phyloP scores from a whole-genome alignment of 2,329 filamentous ascomycete genomes.

The Cyphellophora europaea region DNA sequence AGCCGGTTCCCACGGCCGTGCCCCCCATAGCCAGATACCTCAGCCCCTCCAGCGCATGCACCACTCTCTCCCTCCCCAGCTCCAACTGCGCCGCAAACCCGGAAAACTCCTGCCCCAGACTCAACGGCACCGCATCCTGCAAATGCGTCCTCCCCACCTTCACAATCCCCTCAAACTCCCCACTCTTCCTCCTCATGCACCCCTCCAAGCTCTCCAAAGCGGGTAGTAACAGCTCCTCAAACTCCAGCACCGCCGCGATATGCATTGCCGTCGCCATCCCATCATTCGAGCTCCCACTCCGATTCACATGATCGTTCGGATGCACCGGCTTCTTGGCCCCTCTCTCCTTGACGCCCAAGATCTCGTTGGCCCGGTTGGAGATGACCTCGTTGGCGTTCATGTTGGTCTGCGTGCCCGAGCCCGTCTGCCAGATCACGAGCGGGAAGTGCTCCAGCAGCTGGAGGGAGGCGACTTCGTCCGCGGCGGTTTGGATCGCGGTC shows the following conservation, averaged over 20 bases:
- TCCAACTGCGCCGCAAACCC: conserved; percentile 83
- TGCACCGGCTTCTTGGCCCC: conserved; percentile 86
- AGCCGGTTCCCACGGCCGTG: conserved; percentile 78
- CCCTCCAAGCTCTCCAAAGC: conserved; percentile 63
- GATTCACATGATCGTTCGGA: conserved; percentile 91
- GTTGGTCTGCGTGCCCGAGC: conserved; percentile 89
- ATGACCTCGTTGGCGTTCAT: conserved; percentile 97
- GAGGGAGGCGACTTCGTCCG: conserved; percentile 70
- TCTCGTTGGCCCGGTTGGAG: conserved; percentile 86
- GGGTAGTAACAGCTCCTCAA: conserved; percentile 67
- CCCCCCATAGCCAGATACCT: conserved; percentile 75
- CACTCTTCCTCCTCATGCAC: conserved; percentile 67
- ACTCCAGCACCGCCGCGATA: conserved; percentile 78
- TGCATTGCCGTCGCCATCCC: conserved; percentile 93
- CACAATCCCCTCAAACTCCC: conserved; percentile 76
- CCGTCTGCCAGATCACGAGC: conserved; percentile 87
- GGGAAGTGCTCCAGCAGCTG: conserved; percentile 86
- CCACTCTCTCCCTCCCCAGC: conserved; percentile 66
- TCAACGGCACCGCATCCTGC: conserved; percentile 79
- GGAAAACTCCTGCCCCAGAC: conserved; percentile 80
- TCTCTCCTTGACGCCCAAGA: conserved; percentile 28
- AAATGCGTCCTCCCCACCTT: conserved; percentile 87
- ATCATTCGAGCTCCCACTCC: conserved; percentile 84
- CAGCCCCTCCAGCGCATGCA: conserved; percentile 65
- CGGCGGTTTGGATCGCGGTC: conserved; percentile 63